Base-by-base conservation (phyloP, 2,329 filamentous ascomycete genomes). In the Alternaria viburni region DNA sequence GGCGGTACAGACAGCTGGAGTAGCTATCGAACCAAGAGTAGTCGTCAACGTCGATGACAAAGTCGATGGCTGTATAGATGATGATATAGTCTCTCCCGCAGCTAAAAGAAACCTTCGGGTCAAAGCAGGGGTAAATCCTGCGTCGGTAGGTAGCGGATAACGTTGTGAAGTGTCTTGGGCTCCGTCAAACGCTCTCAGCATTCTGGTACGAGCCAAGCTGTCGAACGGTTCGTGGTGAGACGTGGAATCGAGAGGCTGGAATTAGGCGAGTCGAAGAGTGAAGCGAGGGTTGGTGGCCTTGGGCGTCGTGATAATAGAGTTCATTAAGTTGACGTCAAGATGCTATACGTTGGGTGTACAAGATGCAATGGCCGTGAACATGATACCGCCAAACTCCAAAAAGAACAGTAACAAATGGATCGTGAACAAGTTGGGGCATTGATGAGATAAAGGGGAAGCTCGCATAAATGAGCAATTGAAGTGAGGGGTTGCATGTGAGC, bases 161-260 rank as follows among this genome's bases (percentile, higher is more conserved):
- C 51, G 64, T 59, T 74, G 71, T 51, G 69, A 62, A 55, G 70
- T 71, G 50, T 74, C 65, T 62, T 69, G 70, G 45, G 70, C 62
- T 21, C 47, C 57, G 57, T 72, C 65, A 51, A 69, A 57, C 46
- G 66, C 46, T 60, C 55, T 59, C 19, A 63, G 63, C 74, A 74
- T 77, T 61, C 61, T 59, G 50, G 55, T 67, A 47, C 52, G 23
- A 56, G 32, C 61, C 64, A 62, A 54, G 61, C 52, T 19, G 30
- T 47, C 51, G 43, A 56, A 44, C 19, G 44, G 54, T 43, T 45
- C 52, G 41, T 51, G 25, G 50, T 58, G 59, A 58, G 57, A 50
- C 64, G 28, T 45, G 50, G 19, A 47, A 57, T 28, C 46, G 52
- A 54, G 41, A 60, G 28, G 25, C 36, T 57, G 10, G 32, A 41